Evolutionary conservation across 495 filamentous ascomycete species (phyloP), one percentile per base, ranked within the genome.

Genomic region (Penicillium herquei): DNA sequence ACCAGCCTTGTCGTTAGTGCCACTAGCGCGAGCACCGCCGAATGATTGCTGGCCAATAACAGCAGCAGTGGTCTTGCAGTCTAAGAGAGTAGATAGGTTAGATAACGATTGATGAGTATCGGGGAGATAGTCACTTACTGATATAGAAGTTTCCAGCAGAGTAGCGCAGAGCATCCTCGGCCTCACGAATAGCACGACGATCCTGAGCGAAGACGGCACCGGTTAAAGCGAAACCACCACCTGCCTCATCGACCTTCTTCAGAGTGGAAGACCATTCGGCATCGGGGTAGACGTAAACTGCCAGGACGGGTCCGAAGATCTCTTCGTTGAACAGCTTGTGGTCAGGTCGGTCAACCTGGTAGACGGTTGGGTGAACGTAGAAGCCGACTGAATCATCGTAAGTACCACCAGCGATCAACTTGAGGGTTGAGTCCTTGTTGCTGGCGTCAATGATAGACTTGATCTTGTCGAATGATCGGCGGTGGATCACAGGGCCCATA

Each of bases 101-200:
- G 6, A n/a, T 11, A 11, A 21, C 10, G 14, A 35, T 6, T 31
- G 34, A 5, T 39, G 8, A 3, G 14, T 8, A 16, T 21, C 1
- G 21, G n/a, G 3, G 11, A n/a, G 34, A 48, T 7, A 14, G 16
- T 40, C 33, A 61, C 72, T 59, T 63, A 77, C 74, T 93, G 73
- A 91, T 81, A 67, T 94, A 95, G 70, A 94, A 92, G 68, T 94
- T 95, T 7, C 90, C 90, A 10, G 89, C 87, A 9, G 88, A 80
- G 65, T 92, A 86, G 52, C 87, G 81, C 51, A 95, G 80, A 39
- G 77, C 78, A 59, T 92, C 81, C 70, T 92, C 87, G 3, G 90
- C 90, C 49, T 82, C 65, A 9, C 86, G 81, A 49, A 92, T 78
- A 1, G 81, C 87, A 14, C 67, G 60, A 13, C 88, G 80, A 67